Conservation (phyloP, 2,329 filamentous ascomycete genomes). For the Colletotrichum sp. region DNA sequence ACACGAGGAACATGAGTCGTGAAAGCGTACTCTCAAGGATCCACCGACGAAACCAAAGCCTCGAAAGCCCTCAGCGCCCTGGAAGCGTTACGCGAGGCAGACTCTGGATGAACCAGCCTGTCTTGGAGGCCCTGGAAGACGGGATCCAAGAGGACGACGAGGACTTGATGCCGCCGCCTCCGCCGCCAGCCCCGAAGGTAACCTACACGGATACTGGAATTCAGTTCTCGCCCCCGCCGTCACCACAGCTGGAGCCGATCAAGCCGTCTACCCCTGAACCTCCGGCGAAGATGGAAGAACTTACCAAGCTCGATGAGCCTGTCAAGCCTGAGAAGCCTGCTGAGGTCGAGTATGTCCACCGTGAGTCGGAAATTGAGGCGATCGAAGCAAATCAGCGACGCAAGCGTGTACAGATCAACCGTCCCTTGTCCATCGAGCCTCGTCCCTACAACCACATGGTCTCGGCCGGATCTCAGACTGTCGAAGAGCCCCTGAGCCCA, state of each 20-base stretch:
- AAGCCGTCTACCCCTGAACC: conserved; percentile 51
- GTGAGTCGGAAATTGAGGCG: conserved; percentile 63
- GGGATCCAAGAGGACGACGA: conserved; percentile 57
- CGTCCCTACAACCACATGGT: conserved; percentile 59
- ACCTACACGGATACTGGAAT: conserved; percentile 78
- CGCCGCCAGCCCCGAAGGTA: conserved; percentile 39
- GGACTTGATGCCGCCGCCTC: conserved; percentile 26
- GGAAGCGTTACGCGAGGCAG: conserved; percentile 60
- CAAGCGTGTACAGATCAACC: conserved; percentile 67
- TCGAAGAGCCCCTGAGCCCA: conserved; percentile 67
- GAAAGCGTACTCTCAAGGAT: conserved; percentile 58
- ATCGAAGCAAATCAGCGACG: conserved; percentile 74
- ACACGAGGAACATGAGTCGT: conserved; percentile 60
- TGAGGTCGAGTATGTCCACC: conserved; percentile 49
- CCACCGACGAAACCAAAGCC: conserved; percentile 63
- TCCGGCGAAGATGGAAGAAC: conserved; percentile 37
- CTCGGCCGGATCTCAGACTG: conserved; percentile 68
- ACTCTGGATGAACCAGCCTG: conserved; percentile 57
- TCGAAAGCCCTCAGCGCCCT: conserved; percentile 61
- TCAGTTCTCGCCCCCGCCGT: conserved; percentile 84
- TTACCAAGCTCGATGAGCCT: conserved; percentile 42
- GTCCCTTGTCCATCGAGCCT: conserved; percentile 55
- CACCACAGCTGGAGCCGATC: conserved; percentile 58
- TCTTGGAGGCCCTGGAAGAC: conserved; percentile 62
- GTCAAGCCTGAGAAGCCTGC: conserved; percentile 39